A percentile compares a stretch with the other conserved stretches of the same genome.
Conservation (phyloP, 768 basidiomycete genomes). For the Tricholoma sp. region DNA sequence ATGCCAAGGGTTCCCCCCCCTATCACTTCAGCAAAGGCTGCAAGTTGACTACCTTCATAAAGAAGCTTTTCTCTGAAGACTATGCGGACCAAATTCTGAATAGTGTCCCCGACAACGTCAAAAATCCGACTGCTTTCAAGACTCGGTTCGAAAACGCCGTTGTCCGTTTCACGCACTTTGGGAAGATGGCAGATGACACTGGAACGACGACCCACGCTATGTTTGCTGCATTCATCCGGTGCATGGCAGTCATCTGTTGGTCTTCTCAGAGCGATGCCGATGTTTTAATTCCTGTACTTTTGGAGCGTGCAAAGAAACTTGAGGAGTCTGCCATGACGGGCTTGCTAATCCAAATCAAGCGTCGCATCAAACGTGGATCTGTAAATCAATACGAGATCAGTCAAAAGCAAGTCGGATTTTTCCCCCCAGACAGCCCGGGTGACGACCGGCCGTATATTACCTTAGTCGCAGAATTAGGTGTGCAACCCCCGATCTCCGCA, state of each 20-base stretch:
- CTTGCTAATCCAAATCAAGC: too few species aligned
- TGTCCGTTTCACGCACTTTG: background rate
- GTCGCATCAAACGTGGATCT: background rate
- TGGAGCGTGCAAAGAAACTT: background rate
- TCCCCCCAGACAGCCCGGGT: too few species aligned
- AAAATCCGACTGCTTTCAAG: background rate
- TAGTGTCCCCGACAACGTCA: too few species aligned
- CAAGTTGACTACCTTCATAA: conserved; percentile 16
- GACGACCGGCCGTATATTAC: too few species aligned
- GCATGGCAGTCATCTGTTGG: background rate
- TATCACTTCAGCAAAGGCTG: conserved; percentile 14
- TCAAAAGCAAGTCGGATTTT: too few species aligned
- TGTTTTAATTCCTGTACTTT: background rate
- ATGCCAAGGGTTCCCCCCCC: background rate
- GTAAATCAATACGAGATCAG: too few species aligned
- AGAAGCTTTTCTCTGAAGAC: conserved; percentile 12
- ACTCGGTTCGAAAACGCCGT: background rate
- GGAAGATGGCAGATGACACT: too few species aligned
- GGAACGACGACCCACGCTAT: background rate
- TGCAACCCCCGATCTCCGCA: too few species aligned
- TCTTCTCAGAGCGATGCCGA: background rate
- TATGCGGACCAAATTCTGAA: background rate
- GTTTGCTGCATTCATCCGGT: background rate
- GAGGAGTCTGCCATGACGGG: background rate
- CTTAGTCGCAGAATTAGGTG: too few species aligned